Base-by-base conservation (phyloP, 257 asterid species). In the Plantago elongata region DNA sequence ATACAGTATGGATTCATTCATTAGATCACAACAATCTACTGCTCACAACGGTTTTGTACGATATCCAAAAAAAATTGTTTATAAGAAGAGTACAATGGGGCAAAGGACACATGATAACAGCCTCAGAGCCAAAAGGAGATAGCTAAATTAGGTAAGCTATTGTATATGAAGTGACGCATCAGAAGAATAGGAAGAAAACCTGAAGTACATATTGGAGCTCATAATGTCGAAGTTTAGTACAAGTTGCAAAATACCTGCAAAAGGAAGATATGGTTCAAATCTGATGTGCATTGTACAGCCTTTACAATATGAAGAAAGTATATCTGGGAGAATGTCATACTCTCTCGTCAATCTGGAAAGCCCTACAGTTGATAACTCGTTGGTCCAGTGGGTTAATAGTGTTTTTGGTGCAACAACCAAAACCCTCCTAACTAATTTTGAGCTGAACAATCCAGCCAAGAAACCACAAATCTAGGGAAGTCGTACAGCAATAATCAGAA, bases 391-490 rank as follows among this genome's bases (percentile, higher is more conserved):
- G 55, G 97, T 82, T 67, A 91, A 65, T 58, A 91, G 79, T 59
- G 98, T 91, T 72, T 86, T 91, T 30, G 97, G 98, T 67, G 97
- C 97, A 61, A 91, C 98, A 63, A 91, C 40, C 85, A 91, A 67
- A 43, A 83, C 92, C 74, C 97, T 78, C 58, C 66, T 76, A 56
- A 88, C 72, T 85, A 88, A 79, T 59, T 75, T 88, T 38, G 95
- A 86, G 75, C 82, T 75, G 74, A 86, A 91, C 51, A 91, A 67
- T 54, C 98, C 98, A 60, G 90, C 88, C 58, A 91, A 43, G 64
- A 76, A 91, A 82, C 97, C 79, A 65, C 95, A 91, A 43, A 88
- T 86, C 98, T 91, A 79, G 45, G 55, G 52, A 65, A 44, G 55
- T 17, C 47, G 51, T 54, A 44, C 16, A 13, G 65, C 17, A 42